These are phyloP conservation scores for Alternaria gansuensis DNA, from an alignment of 2,329 filamentous ascomycete species.

Conservation along the genomic window DNA sequence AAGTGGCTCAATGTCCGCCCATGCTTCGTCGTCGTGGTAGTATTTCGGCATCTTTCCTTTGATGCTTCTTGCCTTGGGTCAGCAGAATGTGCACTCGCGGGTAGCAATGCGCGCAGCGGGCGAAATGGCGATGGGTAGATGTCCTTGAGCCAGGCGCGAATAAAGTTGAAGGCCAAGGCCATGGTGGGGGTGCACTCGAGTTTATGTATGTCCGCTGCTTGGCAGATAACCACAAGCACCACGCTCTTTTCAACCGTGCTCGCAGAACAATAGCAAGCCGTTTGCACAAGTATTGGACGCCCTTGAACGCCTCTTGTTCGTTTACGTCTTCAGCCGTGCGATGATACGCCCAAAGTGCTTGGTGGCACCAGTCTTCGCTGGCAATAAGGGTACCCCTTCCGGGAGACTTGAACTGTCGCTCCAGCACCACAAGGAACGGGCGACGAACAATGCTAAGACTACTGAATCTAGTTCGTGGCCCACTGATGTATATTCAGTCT, in stretches of 20 bases:
- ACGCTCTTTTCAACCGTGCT: conserved; percentile 20
- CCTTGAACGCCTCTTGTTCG: not conserved
- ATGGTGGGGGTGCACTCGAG: conserved; percentile 27
- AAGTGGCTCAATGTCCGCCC: conserved; percentile 86
- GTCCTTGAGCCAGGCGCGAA: conserved; percentile 27
- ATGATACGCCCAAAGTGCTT: not conserved
- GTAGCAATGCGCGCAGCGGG: conserved; percentile 21
- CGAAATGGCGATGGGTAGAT: conserved; percentile 25
- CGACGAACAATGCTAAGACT: conserved; percentile 15
- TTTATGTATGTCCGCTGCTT: conserved; percentile 23
- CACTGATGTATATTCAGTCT: not conserved
- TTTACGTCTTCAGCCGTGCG: not conserved
- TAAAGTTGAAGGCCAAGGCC: conserved; percentile 27
- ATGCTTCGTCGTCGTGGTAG: conserved; percentile 75
- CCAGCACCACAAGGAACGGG: not conserved
- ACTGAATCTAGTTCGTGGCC: not conserved
- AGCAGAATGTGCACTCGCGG: conserved; percentile 2
- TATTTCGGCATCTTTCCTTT: conserved; percentile 39
- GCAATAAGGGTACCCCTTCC: conserved; percentile 3
- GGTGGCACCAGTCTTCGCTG: not conserved
- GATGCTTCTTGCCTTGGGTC: conserved; percentile 6
- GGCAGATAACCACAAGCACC: conserved; percentile 18
- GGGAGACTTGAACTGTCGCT: not conserved
- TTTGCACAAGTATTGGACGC: conserved; percentile 3
- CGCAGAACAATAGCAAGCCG: conserved; percentile 30